A percentile compares a stretch with the other conserved stretches of the same genome.
These are phyloP conservation scores for Candida gigantensis DNA, from an alignment of 1,139 yeast genomes.

Conservation along the genomic window DNA sequence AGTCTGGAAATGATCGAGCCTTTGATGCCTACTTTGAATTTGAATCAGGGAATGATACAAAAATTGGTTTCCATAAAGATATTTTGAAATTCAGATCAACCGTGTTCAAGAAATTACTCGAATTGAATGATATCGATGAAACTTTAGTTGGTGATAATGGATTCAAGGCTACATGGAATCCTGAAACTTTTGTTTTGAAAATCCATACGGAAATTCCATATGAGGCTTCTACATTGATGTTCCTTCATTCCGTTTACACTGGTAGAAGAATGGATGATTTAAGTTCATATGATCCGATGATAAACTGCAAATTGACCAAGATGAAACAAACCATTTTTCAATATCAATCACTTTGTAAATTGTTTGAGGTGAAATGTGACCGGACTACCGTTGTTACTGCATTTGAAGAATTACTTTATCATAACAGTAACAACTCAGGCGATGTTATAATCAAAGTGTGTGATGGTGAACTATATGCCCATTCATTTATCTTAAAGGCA, in stretches of 20 bases:
- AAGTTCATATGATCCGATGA: conserved; percentile 10
- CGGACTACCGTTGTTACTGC: conserved; percentile 4
- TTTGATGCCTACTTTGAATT: conserved; percentile 29
- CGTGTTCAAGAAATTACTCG: conserved; percentile 25
- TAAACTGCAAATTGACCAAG: conserved; percentile 11
- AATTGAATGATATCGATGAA: conserved; percentile 18
- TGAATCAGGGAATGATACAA: conserved; percentile 18
- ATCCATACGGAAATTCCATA: conserved; percentile 21
- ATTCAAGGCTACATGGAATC: conserved; percentile 25
- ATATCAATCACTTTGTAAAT: conserved; percentile 10
- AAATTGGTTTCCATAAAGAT: conserved; percentile 33
- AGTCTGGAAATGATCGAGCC: too few species aligned
- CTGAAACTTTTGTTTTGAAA: conserved; percentile 18
- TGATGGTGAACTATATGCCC: conserved; percentile 45
- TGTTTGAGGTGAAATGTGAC: conserved; percentile 9
- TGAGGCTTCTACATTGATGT: conserved; percentile 29
- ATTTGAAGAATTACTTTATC: conserved; percentile 16
- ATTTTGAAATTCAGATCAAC: conserved; percentile 31
- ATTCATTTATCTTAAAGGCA: conserved; percentile 52
- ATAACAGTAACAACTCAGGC: conserved; percentile 16
- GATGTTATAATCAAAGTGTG: conserved; percentile 32
- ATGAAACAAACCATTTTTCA: conserved; percentile 13
- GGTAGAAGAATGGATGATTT: conserved; percentile 21
- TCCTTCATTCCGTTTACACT: conserved; percentile 38
- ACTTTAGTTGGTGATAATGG: conserved; percentile 19